Evolutionary conservation across 257 asterid species (phyloP), one percentile per base, ranked within the genome.

Genomic region (Solanum tacnaense): DNA sequence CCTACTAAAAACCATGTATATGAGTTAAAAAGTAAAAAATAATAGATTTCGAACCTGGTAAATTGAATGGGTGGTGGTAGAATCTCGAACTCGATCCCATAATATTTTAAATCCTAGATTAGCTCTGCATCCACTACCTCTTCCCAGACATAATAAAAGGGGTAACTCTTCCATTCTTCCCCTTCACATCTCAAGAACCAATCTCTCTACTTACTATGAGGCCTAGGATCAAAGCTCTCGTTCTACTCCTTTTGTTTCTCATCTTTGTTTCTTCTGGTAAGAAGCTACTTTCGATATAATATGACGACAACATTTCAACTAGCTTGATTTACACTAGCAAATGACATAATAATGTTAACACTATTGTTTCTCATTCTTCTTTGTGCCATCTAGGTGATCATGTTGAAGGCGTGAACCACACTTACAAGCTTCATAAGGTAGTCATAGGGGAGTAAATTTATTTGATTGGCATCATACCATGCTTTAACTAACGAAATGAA

Each of bases 361-460:
- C 36, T 25, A 13, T 6, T 67, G 73, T 81, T 41, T 38, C 41
- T 87, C 49, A 11, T 75, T 56, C 27, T 34, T 75, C 86, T 35
- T 15, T 62, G 46, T 75, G 60, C 62, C 76, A 78, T 87, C 88
- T 52, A 90, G 92, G 90, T 46, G 56, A 46, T 72, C 68, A 49
- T 15, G 87, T 84, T 41, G 87, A 86, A 82, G 92, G 91, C 9
- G 83, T 49, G n/a, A 90, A 87, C 72, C 84, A 70, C 84, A 52
- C 56, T 78, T 68, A 86, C 89, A 70, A 90, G 83, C 87, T 87
- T 89, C 89, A 88, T 89, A 92, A 95, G 98, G 98, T 95, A 91
- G 38, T 25, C 23, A 75, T 31, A 34, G 21, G 13, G 36, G 1
- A 41, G 32, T 31, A 78, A 35, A 46, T 16, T 52, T 34, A 21